phyloP scores from a whole-genome alignment of 495 filamentous ascomycete species.

The Jackrogersella minutella region DNA sequence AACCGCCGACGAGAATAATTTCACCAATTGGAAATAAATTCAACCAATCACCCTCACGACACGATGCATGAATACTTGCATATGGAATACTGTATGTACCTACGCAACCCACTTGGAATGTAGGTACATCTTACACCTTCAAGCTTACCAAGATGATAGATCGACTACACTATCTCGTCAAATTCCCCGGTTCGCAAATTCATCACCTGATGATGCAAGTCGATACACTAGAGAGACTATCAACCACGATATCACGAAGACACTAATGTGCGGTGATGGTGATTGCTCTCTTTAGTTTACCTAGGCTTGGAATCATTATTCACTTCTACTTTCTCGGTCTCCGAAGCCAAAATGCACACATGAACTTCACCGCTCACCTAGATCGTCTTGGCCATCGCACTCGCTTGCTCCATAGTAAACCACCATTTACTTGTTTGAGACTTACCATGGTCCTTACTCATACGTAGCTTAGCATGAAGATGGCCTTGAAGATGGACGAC shows the following conservation, averaged over 20 bases:
- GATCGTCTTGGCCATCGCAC: neutral
- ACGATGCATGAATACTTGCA: conserved; percentile 31
- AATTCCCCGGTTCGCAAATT: conserved; percentile 5
- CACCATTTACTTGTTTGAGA: neutral
- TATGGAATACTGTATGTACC: conserved; percentile 14
- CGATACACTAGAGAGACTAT: conserved; percentile 12
- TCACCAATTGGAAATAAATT: conserved; percentile 14
- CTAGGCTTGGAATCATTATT: conserved; percentile 2
- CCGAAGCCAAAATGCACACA: neutral
- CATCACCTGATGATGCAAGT: conserved; percentile 30
- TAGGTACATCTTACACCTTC: neutral
- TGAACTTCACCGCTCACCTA: neutral
- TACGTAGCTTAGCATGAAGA: neutral
- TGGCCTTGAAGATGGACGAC: neutral
- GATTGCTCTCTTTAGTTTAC: neutral
- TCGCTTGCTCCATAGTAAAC: neutral
- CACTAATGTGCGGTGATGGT: conserved; percentile 29
- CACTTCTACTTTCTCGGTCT: neutral
- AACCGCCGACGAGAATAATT: conserved; percentile 41
- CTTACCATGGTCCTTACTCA: conserved; percentile 2
- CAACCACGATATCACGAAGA: conserved; percentile 20
- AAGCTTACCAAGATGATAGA: too few species aligned
- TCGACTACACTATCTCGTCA: conserved; percentile 10
- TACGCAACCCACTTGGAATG: neutral
- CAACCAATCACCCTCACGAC: conserved; percentile 21